Evolutionary conservation across 2,329 filamentous ascomycete genomes (phyloP), one percentile per base, ranked within the genome.

Genomic region (Plenodomus tracheiphilus): DNA sequence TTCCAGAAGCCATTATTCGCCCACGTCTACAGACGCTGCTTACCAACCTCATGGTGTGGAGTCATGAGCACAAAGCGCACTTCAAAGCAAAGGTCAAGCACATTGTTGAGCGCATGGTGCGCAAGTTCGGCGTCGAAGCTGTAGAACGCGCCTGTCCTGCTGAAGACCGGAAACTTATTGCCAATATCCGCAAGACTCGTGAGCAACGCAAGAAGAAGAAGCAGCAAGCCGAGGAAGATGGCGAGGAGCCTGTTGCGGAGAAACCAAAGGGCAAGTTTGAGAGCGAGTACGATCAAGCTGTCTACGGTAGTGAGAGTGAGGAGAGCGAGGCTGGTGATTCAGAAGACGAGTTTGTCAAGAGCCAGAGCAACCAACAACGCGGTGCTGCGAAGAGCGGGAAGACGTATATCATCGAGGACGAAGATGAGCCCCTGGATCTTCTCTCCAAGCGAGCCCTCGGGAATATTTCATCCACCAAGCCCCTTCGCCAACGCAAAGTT

Each of bases 21-120:
- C 86, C 90, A 4, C 85, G 91, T 19, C 83, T 99, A 30, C 77
- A 81, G 25, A 85, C 85, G 0, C 80, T 99, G 40, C 83, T 99
- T 2, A 90, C 92, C 3, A 96, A 96, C 72, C 79, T 97, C 17
- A 90, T 97, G 80, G 85, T 92, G 36, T 99, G 94, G 93, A 92
- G 89, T 69, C 91, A 97, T 73, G 94, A 99, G 74, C 95, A 99
- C 79, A 97, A 97, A 77, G 91, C 91, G 11, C 91, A 96, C 70
- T 94, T 99, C 77, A 91, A 93, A 66, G 87, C 89, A 41, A 99
- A 97, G 79, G 92, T 99, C 61, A 97, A 97, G 84, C 92, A 97
- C 68, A 97, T 99, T 56, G 78, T 99, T 15, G 94, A 99, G 76
- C 85, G 94, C 43, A 91, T 97, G 82, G 88, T 97, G 18, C 85